Evolutionary conservation across 1,284 basidiomycete species (phyloP).

Genomic region (Xanthoconium separans): DNA sequence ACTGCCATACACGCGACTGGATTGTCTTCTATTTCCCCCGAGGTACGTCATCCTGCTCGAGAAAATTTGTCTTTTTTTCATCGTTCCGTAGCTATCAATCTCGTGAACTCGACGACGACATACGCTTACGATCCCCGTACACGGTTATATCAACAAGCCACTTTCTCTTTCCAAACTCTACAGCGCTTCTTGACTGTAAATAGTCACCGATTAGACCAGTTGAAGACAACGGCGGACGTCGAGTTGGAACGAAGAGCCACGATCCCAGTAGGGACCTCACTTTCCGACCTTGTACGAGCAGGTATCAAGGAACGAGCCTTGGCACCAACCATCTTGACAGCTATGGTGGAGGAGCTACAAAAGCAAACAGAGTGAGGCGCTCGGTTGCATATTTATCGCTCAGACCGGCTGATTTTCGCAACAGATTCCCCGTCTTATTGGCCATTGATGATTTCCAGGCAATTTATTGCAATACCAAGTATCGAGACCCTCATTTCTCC

Average conservation of each 20-base stretch:
- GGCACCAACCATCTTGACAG: slow-evolving; percentile 66
- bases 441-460: slow-evolving; percentile 89
- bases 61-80: neutral
- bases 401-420: slow-evolving; percentile 1
- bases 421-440: slow-evolving; percentile 71
- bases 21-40: slow-evolving; percentile 88
- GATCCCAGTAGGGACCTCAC: slow-evolving; percentile 47
- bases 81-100: slow-evolving; percentile 50
- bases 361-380: slow-evolving; percentile 58
- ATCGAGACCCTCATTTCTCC: slow-evolving; percentile 78
- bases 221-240: slow-evolving; percentile 43
- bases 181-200: slow-evolving; percentile 61
- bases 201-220: slow-evolving; percentile 36
- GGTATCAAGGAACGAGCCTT: slow-evolving; percentile 54
- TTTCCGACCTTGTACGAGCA: slow-evolving; percentile 60
- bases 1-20: slow-evolving; percentile 73
- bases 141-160: slow-evolving; percentile 79
- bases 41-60: slow-evolving; percentile 42
- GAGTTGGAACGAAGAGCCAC: slow-evolving; percentile 46
- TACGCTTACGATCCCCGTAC: slow-evolving; percentile 77
- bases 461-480: slow-evolving; percentile 70
- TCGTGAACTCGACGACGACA: slow-evolving; percentile 78
- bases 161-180: slow-evolving; percentile 59
- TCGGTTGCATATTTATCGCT: slow-evolving; percentile 20
- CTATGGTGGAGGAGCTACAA: slow-evolving; percentile 64